phyloP scores from a whole-genome alignment of 495 filamentous ascomycete species.

The Tuber microsphaerosporum region DNA sequence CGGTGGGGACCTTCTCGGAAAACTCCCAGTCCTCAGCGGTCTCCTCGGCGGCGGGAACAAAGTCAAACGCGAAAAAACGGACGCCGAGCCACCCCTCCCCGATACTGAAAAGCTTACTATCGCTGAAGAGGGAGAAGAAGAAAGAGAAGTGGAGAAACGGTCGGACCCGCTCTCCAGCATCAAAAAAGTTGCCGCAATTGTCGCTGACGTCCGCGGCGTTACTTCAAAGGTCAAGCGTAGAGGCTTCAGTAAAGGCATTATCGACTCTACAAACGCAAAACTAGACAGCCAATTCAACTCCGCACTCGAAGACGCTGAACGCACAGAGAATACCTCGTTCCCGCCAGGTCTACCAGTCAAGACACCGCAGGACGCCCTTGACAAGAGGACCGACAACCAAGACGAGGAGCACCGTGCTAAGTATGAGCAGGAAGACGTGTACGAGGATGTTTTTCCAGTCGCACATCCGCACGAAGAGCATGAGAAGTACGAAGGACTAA shows the following conservation, averaged over 20 bases:
- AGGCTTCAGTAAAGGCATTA: conserved; percentile 20
- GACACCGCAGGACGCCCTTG: conserved; percentile 23
- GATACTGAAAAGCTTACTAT: not conserved
- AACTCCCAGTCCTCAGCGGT: not conserved
- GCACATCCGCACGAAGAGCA: not conserved
- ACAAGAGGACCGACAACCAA: conserved; percentile 13
- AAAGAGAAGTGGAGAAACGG: not conserved
- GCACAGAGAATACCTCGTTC: conserved; percentile 27
- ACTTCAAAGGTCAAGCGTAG: conserved; percentile 27
- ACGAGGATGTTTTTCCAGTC: not conserved
- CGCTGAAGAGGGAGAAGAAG: not conserved
- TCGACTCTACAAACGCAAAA: conserved; percentile 21
- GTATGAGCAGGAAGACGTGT: not conserved
- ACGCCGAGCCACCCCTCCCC: not conserved
- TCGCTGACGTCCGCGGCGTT: conserved; percentile 26
- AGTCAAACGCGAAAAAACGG: conserved; percentile 5
- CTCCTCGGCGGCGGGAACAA: not conserved
- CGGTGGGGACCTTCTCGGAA: not conserved
- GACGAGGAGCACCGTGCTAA: not conserved
- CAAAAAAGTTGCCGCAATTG: conserved; percentile 13
- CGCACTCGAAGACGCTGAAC: conserved; percentile 21
- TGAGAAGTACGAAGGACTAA: conserved; percentile 12
- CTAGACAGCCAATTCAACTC: conserved; percentile 20
- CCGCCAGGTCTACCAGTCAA: conserved; percentile 26
- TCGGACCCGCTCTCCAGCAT: conserved; percentile 5